Percentiles rank a stretch among this genome's conserved stretches.
Conservation (phyloP, 306 rosid genomes). For the Prunus campanulata region DNA sequence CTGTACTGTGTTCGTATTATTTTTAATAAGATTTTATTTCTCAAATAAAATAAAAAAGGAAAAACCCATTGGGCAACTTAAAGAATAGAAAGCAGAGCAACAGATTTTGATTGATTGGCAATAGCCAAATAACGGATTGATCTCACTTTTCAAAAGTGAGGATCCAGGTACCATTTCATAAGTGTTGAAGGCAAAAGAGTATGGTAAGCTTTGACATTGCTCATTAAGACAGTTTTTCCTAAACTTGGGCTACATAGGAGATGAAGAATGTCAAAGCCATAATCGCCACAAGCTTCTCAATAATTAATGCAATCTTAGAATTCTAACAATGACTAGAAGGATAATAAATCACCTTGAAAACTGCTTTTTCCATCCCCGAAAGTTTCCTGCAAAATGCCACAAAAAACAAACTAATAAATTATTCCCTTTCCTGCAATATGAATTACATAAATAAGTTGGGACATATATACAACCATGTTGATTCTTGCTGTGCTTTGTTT, state of each 20-base stretch:
- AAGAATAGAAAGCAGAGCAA: neutral
- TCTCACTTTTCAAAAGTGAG: neutral
- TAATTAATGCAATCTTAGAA: neutral
- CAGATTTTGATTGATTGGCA: neutral
- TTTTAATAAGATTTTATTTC: neutral
- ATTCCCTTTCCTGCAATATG: neutral
- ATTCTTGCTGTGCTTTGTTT: no score
- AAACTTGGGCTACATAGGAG: neutral
- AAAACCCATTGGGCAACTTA: neutral
- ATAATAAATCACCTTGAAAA: constrained; percentile 45
- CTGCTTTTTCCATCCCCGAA: constrained; percentile 31
- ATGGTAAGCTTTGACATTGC: neutral
- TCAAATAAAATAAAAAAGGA: neutral
- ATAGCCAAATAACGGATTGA: neutral
- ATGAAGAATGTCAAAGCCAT: neutral
- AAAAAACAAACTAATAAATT: neutral
- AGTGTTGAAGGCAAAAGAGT: neutral
- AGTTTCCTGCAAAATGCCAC: constrained; percentile 42
- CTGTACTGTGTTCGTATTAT: neutral
- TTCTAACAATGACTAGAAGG: constrained; percentile 9
- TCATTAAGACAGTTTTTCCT: neutral
- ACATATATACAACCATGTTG: no score
- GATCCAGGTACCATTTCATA: neutral
- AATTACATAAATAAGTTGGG: neutral
- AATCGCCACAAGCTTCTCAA: constrained; percentile 10